Base-by-base conservation (phyloP, 441 rosid genomes). In the Erysimum pusillum region DNA sequence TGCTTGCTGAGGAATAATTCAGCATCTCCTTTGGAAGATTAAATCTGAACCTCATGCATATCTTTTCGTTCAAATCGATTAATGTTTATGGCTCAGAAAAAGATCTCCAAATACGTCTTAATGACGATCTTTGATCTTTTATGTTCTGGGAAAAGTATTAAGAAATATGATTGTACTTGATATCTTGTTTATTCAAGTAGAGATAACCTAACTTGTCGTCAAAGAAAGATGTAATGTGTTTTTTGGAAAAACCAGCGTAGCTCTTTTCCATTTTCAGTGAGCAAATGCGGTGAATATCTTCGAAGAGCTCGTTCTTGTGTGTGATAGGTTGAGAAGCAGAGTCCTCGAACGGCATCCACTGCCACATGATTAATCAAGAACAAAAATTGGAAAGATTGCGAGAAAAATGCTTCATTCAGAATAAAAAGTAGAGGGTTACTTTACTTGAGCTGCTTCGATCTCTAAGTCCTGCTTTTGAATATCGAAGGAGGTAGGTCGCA, bases 261-360 rank as follows among this genome's bases (percentile, higher is more conserved):
- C 65, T 73, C 31, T 78, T 79, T 42, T 84, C 88, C 65, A 63
- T 68, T 84, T 91, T 93, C 48, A 87, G 85, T 17, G 85, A 74
- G 86, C 93, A 87, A 65, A 90, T 80, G 44, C 77, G 64, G 35
- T 68, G 78, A 6, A 83, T 82, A 63, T 60, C 81, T 80, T 78
- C 72, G 75, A 88, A 83, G 73, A 90, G 80, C 4, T 83, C 90
- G 28, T 85, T 80, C 76, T 85, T 83, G 46, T 85, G 85, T 72
- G 76, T 82, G 28, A 85, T 73, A 68, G 93, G 94, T 74, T 93
- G 96, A 17, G 89, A 84, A 65, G 88, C 88, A 59, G 79, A 93
- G 78, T 93, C 93, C 79, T 89, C 89, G 4, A 87, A 71, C 4
- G 80, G 92, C 91, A 93, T 91, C 98, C 98, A 91, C 97, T 92